Evolutionary conservation across 2,329 filamentous ascomycete species (phyloP), one percentile per base, ranked within the genome.

Genomic region (Colletotrichum lindemuthianum): DNA sequence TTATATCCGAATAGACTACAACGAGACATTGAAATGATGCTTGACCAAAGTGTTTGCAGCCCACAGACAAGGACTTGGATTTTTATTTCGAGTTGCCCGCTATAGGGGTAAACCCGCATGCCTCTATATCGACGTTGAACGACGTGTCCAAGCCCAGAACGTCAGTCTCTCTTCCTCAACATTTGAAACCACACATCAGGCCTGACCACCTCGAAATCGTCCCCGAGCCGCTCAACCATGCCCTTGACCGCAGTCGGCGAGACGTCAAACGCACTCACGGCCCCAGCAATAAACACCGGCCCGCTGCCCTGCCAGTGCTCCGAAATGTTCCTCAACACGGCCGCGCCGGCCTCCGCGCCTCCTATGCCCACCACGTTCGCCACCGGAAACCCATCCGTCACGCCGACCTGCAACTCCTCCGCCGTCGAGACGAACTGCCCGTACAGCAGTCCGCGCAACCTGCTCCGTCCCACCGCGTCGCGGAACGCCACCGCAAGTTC

Each of bases 111-210:
- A 24, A 24, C 5, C 5, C 24, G 5, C 24, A 24, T 24, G 24
- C 24, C 24, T 24, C 24, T 24, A 1, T 24, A 5, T 24, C 4
- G 4, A 24, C 24, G 1, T 1, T 1, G 1, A 24, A 5, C 24
- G 5, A 24, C 24, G 24, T 24, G 24, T 24, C 43, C 7, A 12
- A 16, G 43, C 6, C 43, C 16, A 34, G 43, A 36, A 33, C 11
- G 34, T 32, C 44, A 16, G 11, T 41, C 44, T 15, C 12, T 34
- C 24, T 11, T 40, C 33, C 59, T 60, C 5, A 60, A 43, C 24
- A 60, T n/a, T 32, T 60, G 32, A n/a, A 60, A 55, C 59, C 59
- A 60, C 13, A 15, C 36, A 37, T 60, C 59, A 2, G 50, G 59
- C 33, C 51, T 24, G 11, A 60, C 44, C 9, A 60, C 33, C 13